Conservation (phyloP, 2,329 filamentous ascomycete genomes). For the Hypoxylon sp. region DNA sequence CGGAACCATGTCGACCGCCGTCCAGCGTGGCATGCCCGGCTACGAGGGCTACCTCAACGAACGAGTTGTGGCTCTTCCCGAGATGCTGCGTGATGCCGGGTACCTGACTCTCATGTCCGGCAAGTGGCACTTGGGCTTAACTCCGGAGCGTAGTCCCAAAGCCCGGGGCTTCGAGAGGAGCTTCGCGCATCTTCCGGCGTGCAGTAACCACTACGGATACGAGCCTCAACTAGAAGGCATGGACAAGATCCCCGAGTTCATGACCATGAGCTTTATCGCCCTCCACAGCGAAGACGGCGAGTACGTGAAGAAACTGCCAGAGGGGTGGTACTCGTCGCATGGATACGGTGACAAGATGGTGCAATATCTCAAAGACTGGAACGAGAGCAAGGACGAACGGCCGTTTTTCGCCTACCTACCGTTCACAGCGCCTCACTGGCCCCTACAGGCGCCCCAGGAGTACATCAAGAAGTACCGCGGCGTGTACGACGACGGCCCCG, state of each 20-base stretch:
- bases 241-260: constrained; percentile 56
- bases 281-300: constrained; percentile 55
- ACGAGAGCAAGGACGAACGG: constrained; percentile 48
- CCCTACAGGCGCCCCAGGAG: constrained; percentile 67
- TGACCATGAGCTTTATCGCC: constrained; percentile 55
- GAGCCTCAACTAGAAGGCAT: constrained; percentile 56
- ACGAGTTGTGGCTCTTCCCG: constrained; percentile 67
- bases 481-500: constrained; percentile 70
- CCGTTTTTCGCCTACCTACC: constrained; percentile 72
- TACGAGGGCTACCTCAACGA: constrained; percentile 74
- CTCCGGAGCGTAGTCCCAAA: constrained; percentile 65
- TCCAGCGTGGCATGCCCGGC: constrained; percentile 68
- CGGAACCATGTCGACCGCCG: constrained; percentile 48
- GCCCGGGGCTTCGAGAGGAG: constrained; percentile 69
- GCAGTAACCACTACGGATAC: constrained; percentile 66
- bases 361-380: constrained; percentile 62
- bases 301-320: constrained; percentile 58
- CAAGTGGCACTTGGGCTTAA: constrained; percentile 73
- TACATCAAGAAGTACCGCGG: constrained; percentile 68
- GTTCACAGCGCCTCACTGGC: constrained; percentile 74
- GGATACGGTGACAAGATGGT: constrained; percentile 65
- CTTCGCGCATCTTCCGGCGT: constrained; percentile 70
- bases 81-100: constrained; percentile 68
- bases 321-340: constrained; percentile 66
- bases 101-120: constrained; percentile 72